phyloP scores from a whole-genome alignment of 148 eudicot species.

The Rhododendron ovatum region DNA sequence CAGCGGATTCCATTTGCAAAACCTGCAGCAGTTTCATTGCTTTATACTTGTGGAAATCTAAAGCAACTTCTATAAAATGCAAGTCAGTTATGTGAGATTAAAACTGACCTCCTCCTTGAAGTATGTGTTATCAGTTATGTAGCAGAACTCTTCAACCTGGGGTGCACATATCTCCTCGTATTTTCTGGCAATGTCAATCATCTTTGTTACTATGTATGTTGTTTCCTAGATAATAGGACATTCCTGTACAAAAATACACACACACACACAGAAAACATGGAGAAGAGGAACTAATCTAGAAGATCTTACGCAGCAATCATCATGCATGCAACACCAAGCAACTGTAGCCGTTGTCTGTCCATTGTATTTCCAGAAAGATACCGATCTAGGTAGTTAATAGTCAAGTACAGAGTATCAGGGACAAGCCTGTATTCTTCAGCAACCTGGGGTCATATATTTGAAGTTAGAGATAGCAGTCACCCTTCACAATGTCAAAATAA shows the following conservation, averaged over 20 bases:
- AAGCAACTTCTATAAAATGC: not conserved
- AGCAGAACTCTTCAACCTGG: conserved; percentile 95
- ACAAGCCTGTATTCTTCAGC: conserved; percentile 95
- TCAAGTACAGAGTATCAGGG: conserved; percentile 83
- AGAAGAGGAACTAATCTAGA: not conserved
- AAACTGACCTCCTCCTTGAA: conserved; percentile 77
- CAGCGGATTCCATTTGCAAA: conserved; percentile 83
- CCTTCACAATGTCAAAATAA: not conserved
- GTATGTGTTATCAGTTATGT: conserved; percentile 94
- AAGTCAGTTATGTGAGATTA: not conserved
- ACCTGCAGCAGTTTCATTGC: conserved; percentile 33
- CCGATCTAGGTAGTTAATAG: conserved; percentile 91
- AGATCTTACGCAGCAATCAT: conserved; percentile 92
- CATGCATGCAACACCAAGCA: conserved; percentile 95
- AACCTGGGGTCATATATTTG: conserved; percentile 41
- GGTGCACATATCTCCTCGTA: conserved; percentile 99
- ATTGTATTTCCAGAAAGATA: conserved; percentile 84
- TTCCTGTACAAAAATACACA: not conserved
- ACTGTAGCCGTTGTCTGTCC: conserved; percentile 77
- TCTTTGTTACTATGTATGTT: not conserved
- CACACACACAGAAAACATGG: not conserved
- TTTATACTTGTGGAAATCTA: not conserved
- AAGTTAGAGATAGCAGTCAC: not conserved
- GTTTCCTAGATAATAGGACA: not conserved
- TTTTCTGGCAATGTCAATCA: conserved; percentile 41